These are phyloP conservation scores for Diaporthe destruens DNA, from an alignment of 2,329 filamentous ascomycete species.

Conservation along the genomic window DNA sequence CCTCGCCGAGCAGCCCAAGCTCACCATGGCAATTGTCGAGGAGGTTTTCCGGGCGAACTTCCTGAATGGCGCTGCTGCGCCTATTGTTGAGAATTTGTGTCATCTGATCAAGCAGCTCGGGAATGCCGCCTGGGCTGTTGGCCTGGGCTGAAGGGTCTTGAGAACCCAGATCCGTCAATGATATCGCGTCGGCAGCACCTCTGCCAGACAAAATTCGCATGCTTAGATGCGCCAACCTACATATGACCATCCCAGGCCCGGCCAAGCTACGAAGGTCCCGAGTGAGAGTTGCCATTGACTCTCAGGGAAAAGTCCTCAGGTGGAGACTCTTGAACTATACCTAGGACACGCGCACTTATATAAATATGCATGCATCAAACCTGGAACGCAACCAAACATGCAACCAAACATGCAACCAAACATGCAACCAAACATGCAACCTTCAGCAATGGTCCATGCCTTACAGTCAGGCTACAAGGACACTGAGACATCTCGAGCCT, in stretches of 20 bases:
- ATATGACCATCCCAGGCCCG: neutral
- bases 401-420: neutral
- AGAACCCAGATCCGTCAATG: neutral
- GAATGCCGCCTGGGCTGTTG: conserved; percentile 59
- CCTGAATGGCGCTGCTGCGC: conserved; percentile 60
- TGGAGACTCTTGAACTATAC: neutral
- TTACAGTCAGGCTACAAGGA: neutral
- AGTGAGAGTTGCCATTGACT: neutral
- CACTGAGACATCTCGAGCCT: neutral
- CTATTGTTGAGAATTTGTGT: conserved; percentile 76
- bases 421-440: too few relatives aligned
- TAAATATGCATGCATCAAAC: neutral
- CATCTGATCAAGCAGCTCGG: conserved; percentile 73
- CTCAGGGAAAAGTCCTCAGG: too few relatives aligned
- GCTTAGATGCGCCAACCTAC: neutral
- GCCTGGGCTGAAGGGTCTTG: conserved; percentile 44
- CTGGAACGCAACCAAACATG: too few relatives aligned
- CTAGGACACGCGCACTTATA: neutral
- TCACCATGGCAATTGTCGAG: conserved; percentile 70
- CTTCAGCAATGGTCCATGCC: neutral
- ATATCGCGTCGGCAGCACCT: neutral
- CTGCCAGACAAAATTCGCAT: neutral
- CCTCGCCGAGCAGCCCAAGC: conserved; percentile 66
- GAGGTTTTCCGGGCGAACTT: conserved; percentile 69
- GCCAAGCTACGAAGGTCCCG: neutral